Base-by-base conservation (phyloP, 495 filamentous ascomycete species). In the Talaromyces liani region DNA sequence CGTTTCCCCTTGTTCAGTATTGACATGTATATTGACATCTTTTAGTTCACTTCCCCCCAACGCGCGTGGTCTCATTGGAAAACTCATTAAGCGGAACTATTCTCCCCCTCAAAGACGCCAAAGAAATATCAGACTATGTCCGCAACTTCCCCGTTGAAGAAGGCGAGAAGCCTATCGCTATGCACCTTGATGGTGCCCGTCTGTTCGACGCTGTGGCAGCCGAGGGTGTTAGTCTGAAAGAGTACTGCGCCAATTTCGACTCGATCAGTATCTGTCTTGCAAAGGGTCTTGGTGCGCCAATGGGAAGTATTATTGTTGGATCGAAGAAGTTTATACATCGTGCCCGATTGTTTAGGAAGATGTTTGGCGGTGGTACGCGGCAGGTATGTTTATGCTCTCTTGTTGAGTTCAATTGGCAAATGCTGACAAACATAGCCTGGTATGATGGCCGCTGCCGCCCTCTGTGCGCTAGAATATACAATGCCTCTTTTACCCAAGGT, bases 241-340 rank as follows among this genome's bases (percentile, higher is more conserved):
- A 89, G 3, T 92, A 84, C 66, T 81, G 84, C 18, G 74, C 65
- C 0, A 82, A 80, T 63, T 89, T 91, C 63, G 91, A 94, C 67
- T 88, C 81, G 41, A 73, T 90, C 1, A 85, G 76, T 45, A 76
- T 93, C 6, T 93, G 89, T 72, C 87, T 94, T 65, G 85, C 82
- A 47, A 94, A 94, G 73, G 87, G 88, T 0, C 77, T 93, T 0
- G 90, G 91, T 0, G 91, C 91, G 4, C 91, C 91, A 0, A 82
- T 91, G 57, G 91, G 90, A 0, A 85, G 82, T 51, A 80, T 91
- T 58, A 72, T 93, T 14, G 77, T 90, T 0, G 88, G 87, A 4
- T 73, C 67, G 18, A 71, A 76, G 64, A 68, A 71, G 5, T 82
- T 86, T 61, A 82, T 91, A 59, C 79, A 84, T 65, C 79, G 82